Percentiles rank a stretch among this genome's conserved stretches.
phyloP scores from a whole-genome alignment of 768 basidiomycete species.

The Leucocoprinus birnbaumii region DNA sequence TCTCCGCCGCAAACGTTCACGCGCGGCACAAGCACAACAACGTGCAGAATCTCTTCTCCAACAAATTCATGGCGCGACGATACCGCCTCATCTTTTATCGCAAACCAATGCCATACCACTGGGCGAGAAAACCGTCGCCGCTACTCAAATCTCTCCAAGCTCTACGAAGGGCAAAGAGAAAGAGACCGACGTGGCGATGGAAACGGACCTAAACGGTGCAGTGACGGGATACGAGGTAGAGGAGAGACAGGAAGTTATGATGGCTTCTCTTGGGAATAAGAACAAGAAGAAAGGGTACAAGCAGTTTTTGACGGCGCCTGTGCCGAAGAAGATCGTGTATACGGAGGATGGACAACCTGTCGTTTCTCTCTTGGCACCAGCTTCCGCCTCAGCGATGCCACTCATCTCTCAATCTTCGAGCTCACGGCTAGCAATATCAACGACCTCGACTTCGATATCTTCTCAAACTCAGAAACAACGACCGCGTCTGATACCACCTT shows the following conservation, averaged over 20 bases:
- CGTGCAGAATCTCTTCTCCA: slow-evolving; percentile 20
- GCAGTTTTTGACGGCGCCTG: slow-evolving; percentile 38
- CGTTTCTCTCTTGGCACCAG: background rate
- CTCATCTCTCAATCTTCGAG: background rate
- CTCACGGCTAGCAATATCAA: background rate
- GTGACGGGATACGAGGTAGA: slow-evolving; percentile 5
- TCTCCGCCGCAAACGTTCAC: slow-evolving; percentile 49
- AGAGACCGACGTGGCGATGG: slow-evolving; percentile 11
- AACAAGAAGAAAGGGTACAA: slow-evolving; percentile 74
- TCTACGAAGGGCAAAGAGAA: slow-evolving; percentile 3
- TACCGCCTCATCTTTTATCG: slow-evolving; percentile 27
- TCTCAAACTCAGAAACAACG: slow-evolving; percentile 9
- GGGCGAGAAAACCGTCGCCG: slow-evolving; percentile 21
- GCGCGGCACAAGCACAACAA: slow-evolving; percentile 18
- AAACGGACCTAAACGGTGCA: slow-evolving; percentile 14
- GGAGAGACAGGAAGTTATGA: slow-evolving; percentile 25
- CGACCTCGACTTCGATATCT: background rate
- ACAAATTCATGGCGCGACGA: background rate
- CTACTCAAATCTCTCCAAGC: background rate
- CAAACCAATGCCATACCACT: slow-evolving; percentile 45
- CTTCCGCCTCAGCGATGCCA: background rate
- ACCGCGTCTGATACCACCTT: slow-evolving; percentile 57
- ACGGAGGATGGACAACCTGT: slow-evolving; percentile 11
- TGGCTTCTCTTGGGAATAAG: slow-evolving; percentile 65
- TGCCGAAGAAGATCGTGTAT: slow-evolving; percentile 56